Percentiles rank a stretch among this genome's conserved stretches.
Conservation (phyloP, 495 filamentous ascomycete species). For the Xylaria telfairii region DNA sequence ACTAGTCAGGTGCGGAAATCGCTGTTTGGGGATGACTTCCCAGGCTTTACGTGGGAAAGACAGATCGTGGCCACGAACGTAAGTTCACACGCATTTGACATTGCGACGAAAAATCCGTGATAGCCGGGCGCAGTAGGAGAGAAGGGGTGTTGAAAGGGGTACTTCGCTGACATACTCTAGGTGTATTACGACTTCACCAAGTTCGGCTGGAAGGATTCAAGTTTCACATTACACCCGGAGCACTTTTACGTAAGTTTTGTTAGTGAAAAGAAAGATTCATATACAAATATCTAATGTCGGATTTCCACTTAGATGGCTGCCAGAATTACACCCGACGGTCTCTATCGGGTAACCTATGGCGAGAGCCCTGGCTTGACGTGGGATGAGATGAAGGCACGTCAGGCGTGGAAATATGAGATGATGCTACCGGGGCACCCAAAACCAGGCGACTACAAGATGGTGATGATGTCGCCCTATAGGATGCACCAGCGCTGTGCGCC, state of each 20-base stretch:
- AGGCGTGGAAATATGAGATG: conserved; percentile 58
- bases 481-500: conserved; percentile 67
- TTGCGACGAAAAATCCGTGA: neutral
- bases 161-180: conserved; percentile 34
- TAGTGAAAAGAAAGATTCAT: neutral
- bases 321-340: conserved; percentile 60
- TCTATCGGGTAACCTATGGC: conserved; percentile 67
- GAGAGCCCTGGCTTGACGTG: conserved; percentile 56
- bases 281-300: neutral
- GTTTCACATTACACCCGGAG: conserved; percentile 65
- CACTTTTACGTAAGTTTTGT: conserved; percentile 53
- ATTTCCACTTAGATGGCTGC: conserved; percentile 57
- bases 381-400: conserved; percentile 60
- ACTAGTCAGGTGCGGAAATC: conserved; percentile 59
- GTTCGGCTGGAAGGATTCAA: conserved; percentile 61
- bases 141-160: neutral
- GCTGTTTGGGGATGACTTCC: conserved; percentile 65
- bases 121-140: neutral
- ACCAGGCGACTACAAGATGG: conserved; percentile 61
- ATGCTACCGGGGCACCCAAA: conserved; percentile 66
- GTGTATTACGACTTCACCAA: conserved; percentile 63
- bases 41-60: conserved; percentile 63
- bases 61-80: conserved; percentile 71
- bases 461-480: conserved; percentile 63
- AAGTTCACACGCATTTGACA: neutral